phyloP scores from a whole-genome alignment of 495 filamentous ascomycete genomes.

The Penicillium antarcticum region DNA sequence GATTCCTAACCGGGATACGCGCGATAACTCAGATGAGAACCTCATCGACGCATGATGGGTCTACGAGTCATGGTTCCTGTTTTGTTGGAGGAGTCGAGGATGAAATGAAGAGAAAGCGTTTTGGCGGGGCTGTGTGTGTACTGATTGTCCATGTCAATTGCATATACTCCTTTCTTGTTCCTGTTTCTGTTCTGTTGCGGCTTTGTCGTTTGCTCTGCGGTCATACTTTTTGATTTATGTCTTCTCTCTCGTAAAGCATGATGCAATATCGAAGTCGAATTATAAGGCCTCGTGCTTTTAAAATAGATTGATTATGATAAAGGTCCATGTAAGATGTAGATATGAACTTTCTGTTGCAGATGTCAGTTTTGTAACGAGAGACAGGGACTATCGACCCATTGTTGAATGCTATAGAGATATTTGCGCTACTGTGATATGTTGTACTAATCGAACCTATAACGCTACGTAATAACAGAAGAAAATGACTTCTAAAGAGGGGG shows the following conservation, averaged over 20 bases:
- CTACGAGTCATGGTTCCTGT: not conserved
- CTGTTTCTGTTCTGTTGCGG: not conserved
- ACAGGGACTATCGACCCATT: too few relatives aligned
- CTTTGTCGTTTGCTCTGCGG: too few relatives aligned
- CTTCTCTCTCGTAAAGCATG: not conserved
- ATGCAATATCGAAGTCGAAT: not conserved
- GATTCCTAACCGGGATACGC: conserved; percentile 62
- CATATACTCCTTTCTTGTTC: conserved; percentile 1
- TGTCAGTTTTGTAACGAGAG: too few relatives aligned
- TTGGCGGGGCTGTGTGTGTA: too few relatives aligned
- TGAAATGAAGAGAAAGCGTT: too few relatives aligned
- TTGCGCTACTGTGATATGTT: too few relatives aligned
- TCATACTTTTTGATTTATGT: not conserved
- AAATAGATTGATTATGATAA: too few relatives aligned
- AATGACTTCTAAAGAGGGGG: not conserved
- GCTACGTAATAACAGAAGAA: too few relatives aligned
- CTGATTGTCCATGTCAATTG: not conserved
- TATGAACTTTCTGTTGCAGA: too few relatives aligned
- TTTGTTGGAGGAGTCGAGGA: not conserved
- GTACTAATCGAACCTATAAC: too few relatives aligned
- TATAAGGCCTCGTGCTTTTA: not conserved
- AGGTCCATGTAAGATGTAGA: too few relatives aligned
- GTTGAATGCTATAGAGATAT: too few relatives aligned
- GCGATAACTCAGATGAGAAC: conserved; percentile 65
- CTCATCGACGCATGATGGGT: conserved; percentile 55